These are phyloP conservation scores for Mediolabrus comicus DNA, from an alignment of 108 stramenopile genomes.

Conservation along the genomic window DNA sequence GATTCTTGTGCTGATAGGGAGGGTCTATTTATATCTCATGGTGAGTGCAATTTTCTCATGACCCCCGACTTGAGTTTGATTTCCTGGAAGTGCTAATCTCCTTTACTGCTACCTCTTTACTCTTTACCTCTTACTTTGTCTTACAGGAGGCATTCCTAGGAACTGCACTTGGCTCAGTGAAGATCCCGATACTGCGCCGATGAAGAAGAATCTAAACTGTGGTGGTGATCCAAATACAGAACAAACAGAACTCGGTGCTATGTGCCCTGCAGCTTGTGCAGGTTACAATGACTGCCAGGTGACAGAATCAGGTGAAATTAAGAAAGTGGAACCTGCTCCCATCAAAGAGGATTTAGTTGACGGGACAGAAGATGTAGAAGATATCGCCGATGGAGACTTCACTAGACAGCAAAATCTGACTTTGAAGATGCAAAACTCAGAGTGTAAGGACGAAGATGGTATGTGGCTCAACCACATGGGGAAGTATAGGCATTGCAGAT, in stretches of 20 bases:
- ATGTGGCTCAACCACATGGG: not conserved
- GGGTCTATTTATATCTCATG: constrained; percentile 25
- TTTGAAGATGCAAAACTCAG: not conserved
- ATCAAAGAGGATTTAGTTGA: not conserved
- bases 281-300: constrained; percentile 30
- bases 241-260: constrained; percentile 28
- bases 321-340: not conserved
- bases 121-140: too few species aligned
- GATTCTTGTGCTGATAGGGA: constrained; percentile 32
- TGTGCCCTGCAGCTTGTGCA: constrained; percentile 42
- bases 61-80: too few species aligned
- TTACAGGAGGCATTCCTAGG: constrained; percentile 9
- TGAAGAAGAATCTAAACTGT: constrained; percentile 41
- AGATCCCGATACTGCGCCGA: constrained; percentile 32
- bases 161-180: constrained; percentile 38
- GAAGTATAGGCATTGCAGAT: not conserved
- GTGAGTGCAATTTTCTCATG: too few species aligned
- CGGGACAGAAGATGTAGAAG: not conserved
- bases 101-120: too few species aligned
- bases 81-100: too few species aligned
- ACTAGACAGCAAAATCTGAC: not conserved
- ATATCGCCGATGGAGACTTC: not conserved
- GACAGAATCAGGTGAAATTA: not conserved
- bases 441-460: not conserved
- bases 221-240: constrained; percentile 26